phyloP scores from a whole-genome alignment of 176 grass and related monocot genomes.

The maize (Zea mays) region Zm-B73-REFERENCE-NAM-5.0 NC_050098.1:123759001-123759500 shows the following conservation, averaged over 20 bases:
- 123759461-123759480: fast-evolving
- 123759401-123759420: conserved; percentile 33
- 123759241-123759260: conserved; percentile 40
- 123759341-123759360: conserved; percentile 10
- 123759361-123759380: neutral
- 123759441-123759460: neutral
- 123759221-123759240: conserved; percentile 4
- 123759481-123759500: fast-evolving
- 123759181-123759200: neutral
- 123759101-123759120: conserved; percentile 43
- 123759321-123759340: conserved; percentile 55
- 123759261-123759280: conserved; percentile 47
- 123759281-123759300: conserved; percentile 48
- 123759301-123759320: conserved; percentile 34
- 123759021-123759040: neutral
- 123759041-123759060: conserved; percentile 31
- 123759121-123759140: conserved; percentile 55
- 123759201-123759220: neutral
- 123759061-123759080: conserved; percentile 57
- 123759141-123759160: conserved; percentile 48
- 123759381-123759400: neutral
- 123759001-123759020: conserved; percentile 81
- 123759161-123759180: neutral
- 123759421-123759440: conserved; percentile 22
- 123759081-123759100: conserved; percentile 45